Conservation (phyloP, 495 filamentous ascomycete genomes). For the Hypoxylon fragiforme region DNA sequence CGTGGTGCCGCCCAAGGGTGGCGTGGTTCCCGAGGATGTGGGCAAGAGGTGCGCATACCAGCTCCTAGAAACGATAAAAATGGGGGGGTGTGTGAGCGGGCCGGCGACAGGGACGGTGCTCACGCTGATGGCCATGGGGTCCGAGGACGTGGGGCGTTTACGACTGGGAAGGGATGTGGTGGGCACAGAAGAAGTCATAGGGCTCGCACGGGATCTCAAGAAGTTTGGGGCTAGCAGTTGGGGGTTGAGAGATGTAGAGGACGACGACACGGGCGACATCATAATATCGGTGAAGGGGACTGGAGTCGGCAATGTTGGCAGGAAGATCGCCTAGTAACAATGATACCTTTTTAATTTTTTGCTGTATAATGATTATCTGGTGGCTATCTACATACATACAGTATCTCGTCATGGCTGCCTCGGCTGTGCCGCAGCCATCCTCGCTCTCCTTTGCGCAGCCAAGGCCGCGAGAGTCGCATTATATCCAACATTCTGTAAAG, state of each 20-base stretch:
- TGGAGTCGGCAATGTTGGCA: constrained; percentile 93
- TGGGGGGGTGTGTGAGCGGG: constrained; percentile 78
- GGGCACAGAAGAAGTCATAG: constrained; percentile 75
- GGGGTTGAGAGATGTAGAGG: constrained; percentile 73
- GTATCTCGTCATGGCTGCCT: constrained; percentile 34
- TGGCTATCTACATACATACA: constrained; percentile 16
- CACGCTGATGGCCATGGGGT: constrained; percentile 94
- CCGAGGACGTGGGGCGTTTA: constrained; percentile 61
- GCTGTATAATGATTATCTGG: constrained; percentile 26
- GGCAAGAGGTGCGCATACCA: constrained; percentile 87
- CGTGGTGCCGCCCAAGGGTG: constrained; percentile 77
- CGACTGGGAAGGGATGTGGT: constrained; percentile 74
- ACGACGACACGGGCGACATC: constrained; percentile 68
- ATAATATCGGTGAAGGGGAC: constrained; percentile 89
- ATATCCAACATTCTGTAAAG: constrained; percentile 55
- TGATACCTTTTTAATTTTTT: constrained; percentile 34
- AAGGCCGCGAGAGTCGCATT: constrained; percentile 50
- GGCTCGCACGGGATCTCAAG: constrained; percentile 78
- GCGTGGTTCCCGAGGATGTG: constrained; percentile 84
- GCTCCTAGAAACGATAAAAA: constrained; percentile 76
- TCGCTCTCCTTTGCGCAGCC: constrained; percentile 48
- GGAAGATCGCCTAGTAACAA: constrained; percentile 77
- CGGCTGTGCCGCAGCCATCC: constrained; percentile 35
- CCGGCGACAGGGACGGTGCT: constrained; percentile 71
- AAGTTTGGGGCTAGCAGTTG: constrained; percentile 84